Conservation (phyloP, 1,284 basidiomycete species). For the Neolentinus lepideus region DNA sequence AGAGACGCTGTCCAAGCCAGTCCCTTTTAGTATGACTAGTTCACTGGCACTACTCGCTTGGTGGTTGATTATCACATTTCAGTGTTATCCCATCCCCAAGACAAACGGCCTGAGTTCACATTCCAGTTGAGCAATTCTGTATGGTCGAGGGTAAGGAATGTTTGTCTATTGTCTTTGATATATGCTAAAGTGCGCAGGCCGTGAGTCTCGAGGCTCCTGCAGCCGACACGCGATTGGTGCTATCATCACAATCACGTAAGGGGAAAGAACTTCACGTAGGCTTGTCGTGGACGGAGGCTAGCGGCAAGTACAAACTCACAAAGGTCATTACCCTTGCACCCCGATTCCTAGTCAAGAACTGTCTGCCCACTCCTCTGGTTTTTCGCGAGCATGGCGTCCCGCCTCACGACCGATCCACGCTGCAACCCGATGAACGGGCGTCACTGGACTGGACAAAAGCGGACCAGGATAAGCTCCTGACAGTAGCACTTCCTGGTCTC, state of each 20-base stretch:
- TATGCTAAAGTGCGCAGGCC: constrained; percentile 32
- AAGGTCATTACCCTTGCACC: constrained; percentile 93
- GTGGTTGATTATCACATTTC: constrained; percentile 28
- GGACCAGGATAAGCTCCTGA: constrained; percentile 67
- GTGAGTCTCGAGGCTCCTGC: constrained; percentile 88
- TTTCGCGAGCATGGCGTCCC: constrained; percentile 83
- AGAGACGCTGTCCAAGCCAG: constrained; percentile 54
- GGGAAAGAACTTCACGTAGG: constrained; percentile 85
- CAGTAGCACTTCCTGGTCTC: constrained; percentile 80
- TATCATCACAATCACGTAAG: constrained; percentile 61
- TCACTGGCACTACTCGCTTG: not conserved
- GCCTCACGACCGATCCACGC: constrained; percentile 59
- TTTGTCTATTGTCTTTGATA: not conserved
- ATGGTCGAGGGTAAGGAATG: constrained; percentile 78
- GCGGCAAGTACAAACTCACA: constrained; percentile 94
- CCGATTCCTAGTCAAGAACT: constrained; percentile 88
- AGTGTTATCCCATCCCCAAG: constrained; percentile 88
- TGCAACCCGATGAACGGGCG: constrained; percentile 64
- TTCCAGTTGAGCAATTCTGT: constrained; percentile 82
- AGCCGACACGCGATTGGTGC: constrained; percentile 82
- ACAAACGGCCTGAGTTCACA: constrained; percentile 80
- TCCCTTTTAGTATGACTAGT: constrained; percentile 66
- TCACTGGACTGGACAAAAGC: constrained; percentile 68
- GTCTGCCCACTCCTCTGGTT: constrained; percentile 60
- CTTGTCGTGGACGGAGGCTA: constrained; percentile 88